Conservation (phyloP, 1,284 basidiomycete species). For the Sporisorium sorghi region DNA sequence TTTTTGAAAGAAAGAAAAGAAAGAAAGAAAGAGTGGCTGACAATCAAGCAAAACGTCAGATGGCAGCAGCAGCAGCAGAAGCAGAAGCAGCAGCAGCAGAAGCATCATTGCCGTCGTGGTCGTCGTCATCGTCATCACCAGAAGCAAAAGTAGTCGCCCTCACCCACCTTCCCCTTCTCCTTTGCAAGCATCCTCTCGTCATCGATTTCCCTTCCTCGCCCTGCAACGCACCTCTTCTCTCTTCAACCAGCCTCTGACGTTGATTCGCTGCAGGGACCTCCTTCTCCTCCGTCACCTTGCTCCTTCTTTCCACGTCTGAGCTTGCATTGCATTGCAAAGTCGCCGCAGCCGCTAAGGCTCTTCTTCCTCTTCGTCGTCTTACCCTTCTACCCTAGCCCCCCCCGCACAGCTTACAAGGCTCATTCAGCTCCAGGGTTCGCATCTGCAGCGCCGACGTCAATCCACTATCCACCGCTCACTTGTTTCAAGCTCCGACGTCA, state of each 20-base stretch:
- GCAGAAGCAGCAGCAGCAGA: background rate
- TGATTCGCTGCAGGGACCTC: slow-evolving; percentile 13
- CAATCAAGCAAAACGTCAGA: background rate
- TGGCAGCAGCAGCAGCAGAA: no score
- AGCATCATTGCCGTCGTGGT: slow-evolving; percentile 8
- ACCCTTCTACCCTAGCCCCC: slow-evolving; percentile 5
- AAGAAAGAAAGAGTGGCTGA: background rate
- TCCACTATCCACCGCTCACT: background rate
- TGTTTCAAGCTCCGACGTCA: slow-evolving; percentile 12
- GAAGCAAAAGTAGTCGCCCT: no score
- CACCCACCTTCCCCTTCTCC: background rate
- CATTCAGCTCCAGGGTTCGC: slow-evolving; percentile 12
- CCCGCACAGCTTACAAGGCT: slow-evolving; percentile 24
- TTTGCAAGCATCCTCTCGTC: slow-evolving; percentile 7
- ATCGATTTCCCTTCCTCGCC: background rate
- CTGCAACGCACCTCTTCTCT: slow-evolving; percentile 5
- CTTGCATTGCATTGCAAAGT: background rate
- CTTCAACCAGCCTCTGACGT: slow-evolving; percentile 18
- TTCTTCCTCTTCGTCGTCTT: background rate
- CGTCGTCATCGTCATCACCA: slow-evolving; percentile 10
- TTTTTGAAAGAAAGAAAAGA: background rate
- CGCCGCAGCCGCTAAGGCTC: background rate
- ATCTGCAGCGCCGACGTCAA: slow-evolving; percentile 24
- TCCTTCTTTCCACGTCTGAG: background rate
- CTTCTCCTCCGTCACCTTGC: background rate